Conservation (phyloP, 1,284 basidiomycete genomes). For the Leccinum subspadiceum region DNA sequence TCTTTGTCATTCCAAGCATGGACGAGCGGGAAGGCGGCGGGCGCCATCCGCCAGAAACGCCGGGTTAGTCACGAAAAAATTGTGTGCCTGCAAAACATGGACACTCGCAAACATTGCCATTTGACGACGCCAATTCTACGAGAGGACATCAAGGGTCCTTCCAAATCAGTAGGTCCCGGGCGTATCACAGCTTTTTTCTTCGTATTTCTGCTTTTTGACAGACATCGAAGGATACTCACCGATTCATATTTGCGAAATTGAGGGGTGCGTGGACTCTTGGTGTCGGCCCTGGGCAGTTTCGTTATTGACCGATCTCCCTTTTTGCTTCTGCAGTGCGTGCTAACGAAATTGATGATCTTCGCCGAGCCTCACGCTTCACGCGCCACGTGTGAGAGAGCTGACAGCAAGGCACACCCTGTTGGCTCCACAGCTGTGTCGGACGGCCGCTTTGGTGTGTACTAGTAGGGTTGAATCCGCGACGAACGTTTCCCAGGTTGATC, state of each 20-base stretch:
- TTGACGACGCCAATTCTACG: not conserved
- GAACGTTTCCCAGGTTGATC: not conserved
- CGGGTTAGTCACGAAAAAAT: not conserved
- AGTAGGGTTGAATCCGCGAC: not conserved
- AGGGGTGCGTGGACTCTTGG: not conserved
- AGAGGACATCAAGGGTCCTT: not conserved
- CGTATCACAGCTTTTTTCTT: not conserved
- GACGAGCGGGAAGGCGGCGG: not conserved
- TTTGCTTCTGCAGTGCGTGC: not conserved
- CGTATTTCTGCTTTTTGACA: not conserved
- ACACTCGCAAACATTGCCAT: not conserved
- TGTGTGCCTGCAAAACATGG: not conserved
- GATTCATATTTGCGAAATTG: not conserved
- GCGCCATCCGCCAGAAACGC: not conserved
- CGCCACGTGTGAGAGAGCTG: not conserved
- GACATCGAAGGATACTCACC: not conserved
- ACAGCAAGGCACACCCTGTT: not conserved
- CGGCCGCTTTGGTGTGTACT: not conserved
- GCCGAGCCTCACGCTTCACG: not conserved
- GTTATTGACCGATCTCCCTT: not conserved
- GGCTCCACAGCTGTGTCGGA: not conserved
- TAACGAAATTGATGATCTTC: not conserved
- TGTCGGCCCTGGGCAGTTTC: not conserved
- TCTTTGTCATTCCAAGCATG: not conserved
- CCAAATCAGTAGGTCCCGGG: not conserved